A percentile compares a stretch with the other conserved stretches of the same genome.
Evolutionary conservation across 257 asterid species (phyloP).

Genomic region (Voacanga thouarsii): DNA sequence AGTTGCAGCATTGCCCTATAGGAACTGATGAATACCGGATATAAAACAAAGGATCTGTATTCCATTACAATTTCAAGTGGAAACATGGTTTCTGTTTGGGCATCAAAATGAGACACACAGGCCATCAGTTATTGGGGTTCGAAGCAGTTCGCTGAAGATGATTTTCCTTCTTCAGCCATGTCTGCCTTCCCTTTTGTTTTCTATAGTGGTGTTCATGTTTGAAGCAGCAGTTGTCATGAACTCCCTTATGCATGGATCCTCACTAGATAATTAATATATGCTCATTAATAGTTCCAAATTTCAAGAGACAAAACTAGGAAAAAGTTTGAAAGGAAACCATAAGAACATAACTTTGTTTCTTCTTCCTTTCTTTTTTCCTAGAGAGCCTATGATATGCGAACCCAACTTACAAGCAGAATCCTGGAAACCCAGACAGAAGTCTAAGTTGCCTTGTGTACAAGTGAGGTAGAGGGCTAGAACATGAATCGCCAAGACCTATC

Average conservation of each 20-base stretch:
- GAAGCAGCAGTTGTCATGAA: neutral
- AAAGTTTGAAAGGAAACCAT: rapidly evolving
- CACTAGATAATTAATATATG: too few species aligned
- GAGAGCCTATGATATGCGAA: neutral
- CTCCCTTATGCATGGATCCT: too few species aligned
- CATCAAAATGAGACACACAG: neutral
- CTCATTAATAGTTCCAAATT: too few species aligned
- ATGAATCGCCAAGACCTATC: conserved; percentile 23
- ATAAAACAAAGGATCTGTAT: too few species aligned
- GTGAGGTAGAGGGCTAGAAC: conserved; percentile 5
- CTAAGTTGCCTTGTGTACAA: conserved; percentile 5
- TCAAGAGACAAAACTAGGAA: too few species aligned
- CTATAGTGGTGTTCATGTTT: neutral
- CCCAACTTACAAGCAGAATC: conserved; percentile 21
- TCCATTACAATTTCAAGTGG: neutral
- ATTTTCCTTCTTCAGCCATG: neutral
- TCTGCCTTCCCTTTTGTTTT: neutral
- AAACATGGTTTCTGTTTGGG: neutral
- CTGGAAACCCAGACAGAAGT: conserved; percentile 14
- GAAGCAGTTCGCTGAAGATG: neutral
- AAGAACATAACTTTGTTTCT: too few species aligned
- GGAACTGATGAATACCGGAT: too few species aligned
- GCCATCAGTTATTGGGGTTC: neutral
- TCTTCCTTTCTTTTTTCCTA: too few species aligned
- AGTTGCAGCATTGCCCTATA: too few species aligned